Percentiles rank a stretch among this genome's conserved stretches.
These are phyloP conservation scores for Acanthamoeba pearcei DNA, from an alignment of 208 protist genomes.

Conservation along the genomic window DNA sequence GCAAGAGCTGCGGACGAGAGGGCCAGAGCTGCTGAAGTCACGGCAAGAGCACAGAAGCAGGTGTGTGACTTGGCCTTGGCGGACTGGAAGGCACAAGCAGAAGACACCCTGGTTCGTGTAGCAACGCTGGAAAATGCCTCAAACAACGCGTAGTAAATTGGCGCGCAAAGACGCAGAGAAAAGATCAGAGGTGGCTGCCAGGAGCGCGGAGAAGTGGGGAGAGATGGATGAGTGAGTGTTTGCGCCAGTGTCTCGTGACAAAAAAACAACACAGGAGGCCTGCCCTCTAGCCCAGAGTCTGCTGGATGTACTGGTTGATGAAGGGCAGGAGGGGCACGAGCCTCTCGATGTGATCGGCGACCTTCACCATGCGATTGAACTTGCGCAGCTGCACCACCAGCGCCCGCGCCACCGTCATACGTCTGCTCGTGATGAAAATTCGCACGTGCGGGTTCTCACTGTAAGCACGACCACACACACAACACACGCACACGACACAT, in stretches of 20 bases:
- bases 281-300: background rate
- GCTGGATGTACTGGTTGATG: background rate
- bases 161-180: background rate
- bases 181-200: background rate
- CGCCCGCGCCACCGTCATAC: background rate
- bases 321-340: background rate
- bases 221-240: too few species aligned
- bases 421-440: background rate
- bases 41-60: too few species aligned
- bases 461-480: background rate
- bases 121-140: too few species aligned
- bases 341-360: background rate
- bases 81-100: too few species aligned
- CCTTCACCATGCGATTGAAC: conserved; percentile 19
- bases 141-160: too few species aligned
- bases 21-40: too few species aligned
- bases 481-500: background rate
- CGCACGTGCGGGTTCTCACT: conserved; percentile 4
- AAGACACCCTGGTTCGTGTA: too few species aligned
- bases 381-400: background rate
- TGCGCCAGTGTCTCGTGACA: too few species aligned
- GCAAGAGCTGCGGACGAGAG: too few species aligned
- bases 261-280: too few species aligned
- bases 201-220: too few species aligned
- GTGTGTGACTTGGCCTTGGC: too few species aligned